These are phyloP conservation scores for Hamamelis virginiana DNA, from an alignment of 164 flowering plant genomes.

Conservation along the genomic window DNA sequence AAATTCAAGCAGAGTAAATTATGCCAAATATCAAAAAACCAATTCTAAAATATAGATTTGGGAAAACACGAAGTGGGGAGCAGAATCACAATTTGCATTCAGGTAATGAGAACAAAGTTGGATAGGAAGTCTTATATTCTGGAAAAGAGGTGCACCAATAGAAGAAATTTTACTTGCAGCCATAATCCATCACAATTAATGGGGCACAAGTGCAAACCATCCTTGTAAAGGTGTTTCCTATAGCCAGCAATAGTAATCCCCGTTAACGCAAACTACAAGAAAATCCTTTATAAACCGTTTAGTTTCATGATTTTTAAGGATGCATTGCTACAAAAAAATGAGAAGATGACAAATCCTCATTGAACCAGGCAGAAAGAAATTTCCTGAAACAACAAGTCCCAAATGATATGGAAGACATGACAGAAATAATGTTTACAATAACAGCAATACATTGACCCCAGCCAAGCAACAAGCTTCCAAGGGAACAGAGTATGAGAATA, in stretches of 20 bases:
- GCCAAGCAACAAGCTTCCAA: too few species aligned
- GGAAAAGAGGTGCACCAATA: background rate
- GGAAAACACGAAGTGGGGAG: background rate
- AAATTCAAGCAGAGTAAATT: background rate
- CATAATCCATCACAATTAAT: background rate
- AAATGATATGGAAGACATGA: background rate
- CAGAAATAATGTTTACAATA: background rate
- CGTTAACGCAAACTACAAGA: too few species aligned
- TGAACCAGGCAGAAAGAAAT: background rate
- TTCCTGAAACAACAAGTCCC: background rate
- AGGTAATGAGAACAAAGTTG: slow-evolving; percentile 1
- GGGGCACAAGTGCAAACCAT: background rate
- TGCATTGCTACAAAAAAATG: background rate
- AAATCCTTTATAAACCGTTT: too few species aligned
- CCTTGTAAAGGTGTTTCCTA: background rate
- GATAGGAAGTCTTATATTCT: background rate
- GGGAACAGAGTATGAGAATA: too few species aligned
- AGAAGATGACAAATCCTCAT: background rate
- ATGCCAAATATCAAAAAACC: background rate
- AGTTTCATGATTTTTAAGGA: too few species aligned
- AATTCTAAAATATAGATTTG: background rate
- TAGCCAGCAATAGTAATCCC: background rate
- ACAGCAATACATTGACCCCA: background rate
- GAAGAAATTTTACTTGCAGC: slow-evolving; percentile 4
- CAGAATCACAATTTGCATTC: background rate